These are phyloP conservation scores for Xanthoconium separans DNA, from an alignment of 1,284 basidiomycete species.

Conservation along the genomic window DNA sequence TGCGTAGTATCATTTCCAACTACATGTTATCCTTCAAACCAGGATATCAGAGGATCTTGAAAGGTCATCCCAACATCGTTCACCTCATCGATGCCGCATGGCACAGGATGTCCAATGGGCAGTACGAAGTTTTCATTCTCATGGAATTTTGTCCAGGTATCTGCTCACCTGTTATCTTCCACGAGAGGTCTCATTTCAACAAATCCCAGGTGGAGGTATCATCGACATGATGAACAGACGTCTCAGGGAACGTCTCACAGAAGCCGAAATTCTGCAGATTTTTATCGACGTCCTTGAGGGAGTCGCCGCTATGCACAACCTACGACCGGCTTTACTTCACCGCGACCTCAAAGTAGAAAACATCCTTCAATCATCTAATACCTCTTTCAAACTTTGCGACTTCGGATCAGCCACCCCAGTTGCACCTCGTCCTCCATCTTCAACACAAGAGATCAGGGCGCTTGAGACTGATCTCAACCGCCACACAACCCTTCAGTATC, in stretches of 20 bases:
- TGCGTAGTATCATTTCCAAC: slow-evolving; percentile 41
- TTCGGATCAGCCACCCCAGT: slow-evolving; percentile 93
- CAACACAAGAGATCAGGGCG: slow-evolving; percentile 78
- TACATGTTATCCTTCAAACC: slow-evolving; percentile 21
- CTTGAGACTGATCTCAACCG: slow-evolving; percentile 92
- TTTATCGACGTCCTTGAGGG: slow-evolving; percentile 95
- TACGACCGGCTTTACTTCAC: slow-evolving; percentile 87
- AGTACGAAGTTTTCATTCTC: slow-evolving; percentile 96
- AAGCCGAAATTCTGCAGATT: slow-evolving; percentile 95
- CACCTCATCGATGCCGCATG: slow-evolving; percentile 94
- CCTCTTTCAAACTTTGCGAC: slow-evolving; percentile 94
- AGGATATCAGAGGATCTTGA: slow-evolving; percentile 67
- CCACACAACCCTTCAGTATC: slow-evolving; percentile 93
- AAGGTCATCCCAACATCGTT: slow-evolving; percentile 91
- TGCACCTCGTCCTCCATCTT: slow-evolving; percentile 64
- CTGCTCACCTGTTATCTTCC: slow-evolving; percentile 15
- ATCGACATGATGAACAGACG: slow-evolving; percentile 99
- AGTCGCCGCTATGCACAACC: slow-evolving; percentile 94
- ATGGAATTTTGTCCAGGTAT: slow-evolving; percentile 93
- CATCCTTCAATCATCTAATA: slow-evolving; percentile 78
- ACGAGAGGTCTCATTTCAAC: slow-evolving; percentile 8
- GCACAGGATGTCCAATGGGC: slow-evolving; percentile 77
- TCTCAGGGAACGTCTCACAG: slow-evolving; percentile 88
- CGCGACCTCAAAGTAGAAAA: slow-evolving; percentile 99
- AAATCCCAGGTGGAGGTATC: slow-evolving; percentile 81